phyloP scores from a whole-genome alignment of 2,329 filamentous ascomycete genomes.

The Clonostachys solani region DNA sequence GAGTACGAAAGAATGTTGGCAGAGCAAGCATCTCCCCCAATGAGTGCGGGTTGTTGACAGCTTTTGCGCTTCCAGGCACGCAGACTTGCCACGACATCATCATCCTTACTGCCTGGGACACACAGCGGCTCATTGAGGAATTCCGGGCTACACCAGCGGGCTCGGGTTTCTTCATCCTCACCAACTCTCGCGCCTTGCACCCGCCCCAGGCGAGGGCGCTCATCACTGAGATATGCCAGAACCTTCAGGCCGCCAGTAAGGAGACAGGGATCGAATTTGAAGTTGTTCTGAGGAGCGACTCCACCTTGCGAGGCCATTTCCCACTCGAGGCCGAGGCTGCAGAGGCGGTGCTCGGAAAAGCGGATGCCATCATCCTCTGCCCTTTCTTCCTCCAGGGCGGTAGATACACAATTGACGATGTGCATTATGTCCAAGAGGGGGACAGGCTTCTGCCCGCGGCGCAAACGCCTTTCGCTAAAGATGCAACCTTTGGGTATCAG shows the following conservation, averaged over 20 bases:
- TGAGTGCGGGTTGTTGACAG: too few species aligned
- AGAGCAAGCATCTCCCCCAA: too few species aligned
- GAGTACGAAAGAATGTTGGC: too few species aligned
- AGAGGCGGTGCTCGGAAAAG: slow-evolving; percentile 40
- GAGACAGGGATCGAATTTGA: slow-evolving; percentile 37
- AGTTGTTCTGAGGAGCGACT: slow-evolving; percentile 52
- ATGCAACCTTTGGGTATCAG: slow-evolving; percentile 52
- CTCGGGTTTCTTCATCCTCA: slow-evolving; percentile 55
- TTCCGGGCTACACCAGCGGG: slow-evolving; percentile 27
- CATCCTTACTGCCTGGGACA: slow-evolving; percentile 50
- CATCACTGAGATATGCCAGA: slow-evolving; percentile 44
- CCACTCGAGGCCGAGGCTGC: slow-evolving; percentile 49
- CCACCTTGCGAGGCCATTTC: slow-evolving; percentile 52
- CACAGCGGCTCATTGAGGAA: slow-evolving; percentile 33
- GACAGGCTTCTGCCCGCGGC: slow-evolving; percentile 33
- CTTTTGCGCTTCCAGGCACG: slow-evolving; percentile 28
- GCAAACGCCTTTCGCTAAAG: slow-evolving; percentile 49
- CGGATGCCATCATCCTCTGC: slow-evolving; percentile 49
- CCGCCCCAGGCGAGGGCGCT: slow-evolving; percentile 39
- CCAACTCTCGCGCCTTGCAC: slow-evolving; percentile 53
- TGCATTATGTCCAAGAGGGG: slow-evolving; percentile 54
- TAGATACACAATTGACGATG: slow-evolving; percentile 49
- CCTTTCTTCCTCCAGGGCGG: slow-evolving; percentile 58
- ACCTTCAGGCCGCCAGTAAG: slow-evolving; percentile 37
- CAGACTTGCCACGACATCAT: slow-evolving; percentile 56